These are phyloP conservation scores for Neltuma alba DNA, from an alignment of 306 rosid species.

Conservation along the genomic window DNA sequence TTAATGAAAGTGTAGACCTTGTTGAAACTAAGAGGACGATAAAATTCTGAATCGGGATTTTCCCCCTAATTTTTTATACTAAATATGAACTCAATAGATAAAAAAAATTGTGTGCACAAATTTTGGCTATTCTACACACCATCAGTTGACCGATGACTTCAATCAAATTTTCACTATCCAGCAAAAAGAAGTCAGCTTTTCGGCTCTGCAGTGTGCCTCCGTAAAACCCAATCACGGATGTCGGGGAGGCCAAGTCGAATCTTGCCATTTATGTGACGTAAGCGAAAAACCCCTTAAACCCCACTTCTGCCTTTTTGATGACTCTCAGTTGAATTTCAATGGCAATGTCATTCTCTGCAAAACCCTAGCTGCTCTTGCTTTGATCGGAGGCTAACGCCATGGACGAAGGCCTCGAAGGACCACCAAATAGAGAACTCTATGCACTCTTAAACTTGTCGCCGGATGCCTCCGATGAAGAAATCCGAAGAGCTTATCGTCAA, in stretches of 20 bases:
- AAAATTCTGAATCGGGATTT: no score
- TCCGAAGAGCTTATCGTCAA: slow-evolving; percentile 94
- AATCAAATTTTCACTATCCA: no score
- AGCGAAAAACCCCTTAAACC: slow-evolving; percentile 42
- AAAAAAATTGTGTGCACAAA: no score
- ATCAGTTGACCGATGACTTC: no score
- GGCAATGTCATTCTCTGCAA: slow-evolving; percentile 35
- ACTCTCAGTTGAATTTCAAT: background rate
- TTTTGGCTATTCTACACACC: background rate
- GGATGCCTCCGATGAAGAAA: slow-evolving; percentile 95
- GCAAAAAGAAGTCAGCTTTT: no score
- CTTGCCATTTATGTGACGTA: slow-evolving; percentile 13
- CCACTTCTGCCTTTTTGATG: slow-evolving; percentile 3
- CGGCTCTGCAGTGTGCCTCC: background rate
- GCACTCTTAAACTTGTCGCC: slow-evolving; percentile 86
- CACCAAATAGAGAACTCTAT: slow-evolving; percentile 74
- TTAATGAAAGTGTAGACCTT: no score
- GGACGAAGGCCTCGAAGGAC: slow-evolving; percentile 60
- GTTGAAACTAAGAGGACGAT: no score
- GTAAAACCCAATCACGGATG: background rate
- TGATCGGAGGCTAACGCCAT: slow-evolving; percentile 33
- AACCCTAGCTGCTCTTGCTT: slow-evolving; percentile 44
- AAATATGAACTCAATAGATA: no score
- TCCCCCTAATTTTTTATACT: no score
- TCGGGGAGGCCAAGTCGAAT: background rate